phyloP scores from a whole-genome alignment of 2,329 filamentous ascomycete species.

The Colletotrichum musae region DNA sequence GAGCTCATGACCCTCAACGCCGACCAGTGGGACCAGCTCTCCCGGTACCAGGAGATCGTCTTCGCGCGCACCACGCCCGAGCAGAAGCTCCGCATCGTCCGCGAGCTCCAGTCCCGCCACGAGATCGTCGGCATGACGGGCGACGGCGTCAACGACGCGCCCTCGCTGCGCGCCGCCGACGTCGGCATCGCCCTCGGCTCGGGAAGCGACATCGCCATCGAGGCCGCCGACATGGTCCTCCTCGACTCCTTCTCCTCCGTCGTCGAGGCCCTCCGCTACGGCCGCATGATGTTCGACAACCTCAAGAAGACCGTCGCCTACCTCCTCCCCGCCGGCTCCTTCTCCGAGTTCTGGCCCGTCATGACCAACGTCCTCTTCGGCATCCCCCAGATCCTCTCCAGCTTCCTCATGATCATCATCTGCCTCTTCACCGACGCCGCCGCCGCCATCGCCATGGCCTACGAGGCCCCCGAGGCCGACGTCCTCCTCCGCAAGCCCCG shows the following conservation, averaged over 20 bases:
- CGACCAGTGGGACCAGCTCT: constrained; percentile 77
- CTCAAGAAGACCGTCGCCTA: constrained; percentile 85
- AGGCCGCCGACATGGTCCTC: constrained; percentile 85
- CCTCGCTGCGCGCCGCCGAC: constrained; percentile 84
- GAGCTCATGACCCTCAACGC: constrained; percentile 77
- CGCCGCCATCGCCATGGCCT: constrained; percentile 80
- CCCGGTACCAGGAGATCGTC: constrained; percentile 78
- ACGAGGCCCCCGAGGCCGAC: constrained; percentile 83
- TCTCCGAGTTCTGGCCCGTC: constrained; percentile 83
- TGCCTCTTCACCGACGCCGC: constrained; percentile 84
- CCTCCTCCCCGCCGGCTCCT: constrained; percentile 80
- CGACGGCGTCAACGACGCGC: constrained; percentile 89
- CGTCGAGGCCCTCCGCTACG: constrained; percentile 80
- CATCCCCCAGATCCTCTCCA: constrained; percentile 79
- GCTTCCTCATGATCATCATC: constrained; percentile 80
- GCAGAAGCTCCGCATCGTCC: constrained; percentile 85
- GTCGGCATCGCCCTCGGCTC: constrained; percentile 87
- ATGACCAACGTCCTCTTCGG: constrained; percentile 81
- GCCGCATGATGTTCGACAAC: constrained; percentile 84
- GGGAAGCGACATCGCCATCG: constrained; percentile 87
- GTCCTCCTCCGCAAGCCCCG: constrained; percentile 79
- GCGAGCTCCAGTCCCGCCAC: constrained; percentile 76
- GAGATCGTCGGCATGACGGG: constrained; percentile 87
- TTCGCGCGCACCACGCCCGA: constrained; percentile 84
- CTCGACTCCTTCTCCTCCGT: constrained; percentile 82